Base-by-base conservation (phyloP, 805 yeast species). In the Candida sanyiensis region DNA sequence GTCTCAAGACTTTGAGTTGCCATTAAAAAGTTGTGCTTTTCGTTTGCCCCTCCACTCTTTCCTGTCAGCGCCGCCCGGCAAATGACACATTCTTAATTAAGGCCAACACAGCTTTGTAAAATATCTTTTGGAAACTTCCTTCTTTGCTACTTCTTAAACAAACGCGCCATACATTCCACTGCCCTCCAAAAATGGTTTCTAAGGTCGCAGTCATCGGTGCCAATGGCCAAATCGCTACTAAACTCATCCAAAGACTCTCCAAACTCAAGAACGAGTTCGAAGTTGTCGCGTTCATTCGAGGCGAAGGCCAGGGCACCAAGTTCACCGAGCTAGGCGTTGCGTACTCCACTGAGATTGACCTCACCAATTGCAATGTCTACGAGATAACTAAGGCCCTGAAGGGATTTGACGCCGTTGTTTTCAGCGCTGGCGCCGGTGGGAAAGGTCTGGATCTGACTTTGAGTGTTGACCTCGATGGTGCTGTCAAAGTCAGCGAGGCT, bases 391-490 rank as follows among this genome's bases (percentile, higher is more conserved):
- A 51, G 3, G 60, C 58, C 0, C 50, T 78, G 25, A 54, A 58
- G 29, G 80, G 76, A 3, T 66, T 63, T 26, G 75, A 74, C 47
- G 76, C 77, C 7, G 75, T 78, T 5, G 74, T 79, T 1, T 75
- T 77, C 61, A 59, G 72, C 28, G 83, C 81, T 0, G 84, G 84
- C 7, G 75, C 81, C 3, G 79, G 75, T 15, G 83, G 83, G 3
- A 70, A 69, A 32, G 72, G 73, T 12, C 48, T 69, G 7, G 68
- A 61, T 18, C 47, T 61, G 28, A 64, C 72, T 2, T 61, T 76
- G 37, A 61, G 68, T 17, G 72, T 78, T n/a, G 85, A 79, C 49
- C 59, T 77, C 42, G 83, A 78, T 51, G 80, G 79, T 4, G 77
- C 79, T 7, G 73, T 74, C 23, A 73, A 74, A 51, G 65, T 70